Base-by-base conservation (phyloP, 345 rosid genomes). In the Tarenaya hassleriana region DNA sequence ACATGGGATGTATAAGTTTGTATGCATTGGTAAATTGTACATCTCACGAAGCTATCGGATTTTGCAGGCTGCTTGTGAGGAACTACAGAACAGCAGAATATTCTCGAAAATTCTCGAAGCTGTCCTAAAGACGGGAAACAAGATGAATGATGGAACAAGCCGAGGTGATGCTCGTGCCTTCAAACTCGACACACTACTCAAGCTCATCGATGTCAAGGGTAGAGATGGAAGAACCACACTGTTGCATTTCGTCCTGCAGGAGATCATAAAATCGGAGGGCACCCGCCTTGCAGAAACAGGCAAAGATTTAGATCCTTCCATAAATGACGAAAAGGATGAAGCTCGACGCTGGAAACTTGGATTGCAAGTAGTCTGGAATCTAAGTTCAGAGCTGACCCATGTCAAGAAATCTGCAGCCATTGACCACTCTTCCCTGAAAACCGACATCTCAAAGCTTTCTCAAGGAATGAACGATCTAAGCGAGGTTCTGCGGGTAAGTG, bases 321-420 rank as follows among this genome's bases (percentile, higher is more conserved):
- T 42, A n/a, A 37, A 37, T 37, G 89, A 85, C 14, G 94, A 81
- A 58, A 73, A 71, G 15, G 73, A n/a, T n/a, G n/a, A 67, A 73
- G 9, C n/a, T 35, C 13, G 13, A 4, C 82, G 84, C 44, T 52
- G 83, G 71, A 78, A 72, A 70, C 73, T 80, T 1, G 95, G 95
- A 24, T 81, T 92, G 47, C 75, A 81, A 73, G 80, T 78, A 52
- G 84, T 92, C 56, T 78, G 88, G 14, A 64, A 83, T 49, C 78
- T 92, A 43, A 76, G 77, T 61, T 77, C 75, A 6, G 97, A 85
- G 56, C 82, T 92, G 43, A 40, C 34, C 47, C 73, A 77, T 49
- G 98, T 92, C 67, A 88, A 83, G 80, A 83, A 81, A 77, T 77
- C 94, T 41, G 97, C 98, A 54, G 80, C 84, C 18, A 80, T 88